These are phyloP conservation scores for Mitragyna speciosa DNA, from an alignment of 257 asterid species.

Conservation along the genomic window DNA sequence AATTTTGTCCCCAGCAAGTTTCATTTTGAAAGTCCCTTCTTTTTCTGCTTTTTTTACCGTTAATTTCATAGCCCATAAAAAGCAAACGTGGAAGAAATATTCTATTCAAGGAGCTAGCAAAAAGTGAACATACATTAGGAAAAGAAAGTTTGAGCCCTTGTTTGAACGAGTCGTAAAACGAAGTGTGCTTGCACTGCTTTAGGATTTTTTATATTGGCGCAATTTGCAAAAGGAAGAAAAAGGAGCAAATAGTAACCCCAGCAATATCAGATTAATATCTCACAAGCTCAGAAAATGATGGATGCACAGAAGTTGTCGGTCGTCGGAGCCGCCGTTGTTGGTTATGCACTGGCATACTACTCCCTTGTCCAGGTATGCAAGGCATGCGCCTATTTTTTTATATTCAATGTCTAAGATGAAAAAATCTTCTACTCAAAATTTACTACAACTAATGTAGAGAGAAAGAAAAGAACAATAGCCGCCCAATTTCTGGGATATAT, in stretches of 20 bases:
- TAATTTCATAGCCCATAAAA: not conserved
- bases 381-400: not conserved
- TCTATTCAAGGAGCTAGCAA: not conserved
- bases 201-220: not conserved
- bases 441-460: too few relatives aligned
- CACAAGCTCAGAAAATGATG: not conserved
- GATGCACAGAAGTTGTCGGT: not conserved
- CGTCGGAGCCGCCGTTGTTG: conserved; percentile 38
- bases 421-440: too few relatives aligned
- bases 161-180: too few relatives aligned
- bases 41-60: not conserved
- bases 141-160: not conserved
- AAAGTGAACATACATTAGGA: not conserved
- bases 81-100: too few relatives aligned
- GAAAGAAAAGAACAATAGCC: too few relatives aligned
- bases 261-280: not conserved
- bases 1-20: not conserved
- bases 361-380: conserved; percentile 48
- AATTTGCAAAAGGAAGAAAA: not conserved
- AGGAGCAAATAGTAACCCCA: not conserved
- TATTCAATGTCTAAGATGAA: too few relatives aligned
- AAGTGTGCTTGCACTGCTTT: not conserved
- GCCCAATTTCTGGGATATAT: too few relatives aligned
- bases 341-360: conserved; percentile 59
- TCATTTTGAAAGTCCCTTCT: not conserved